Evolutionary conservation across 305 asterid species (phyloP), one percentile per base, ranked within the genome.

Genomic region (Fraxinus ornus): DNA sequence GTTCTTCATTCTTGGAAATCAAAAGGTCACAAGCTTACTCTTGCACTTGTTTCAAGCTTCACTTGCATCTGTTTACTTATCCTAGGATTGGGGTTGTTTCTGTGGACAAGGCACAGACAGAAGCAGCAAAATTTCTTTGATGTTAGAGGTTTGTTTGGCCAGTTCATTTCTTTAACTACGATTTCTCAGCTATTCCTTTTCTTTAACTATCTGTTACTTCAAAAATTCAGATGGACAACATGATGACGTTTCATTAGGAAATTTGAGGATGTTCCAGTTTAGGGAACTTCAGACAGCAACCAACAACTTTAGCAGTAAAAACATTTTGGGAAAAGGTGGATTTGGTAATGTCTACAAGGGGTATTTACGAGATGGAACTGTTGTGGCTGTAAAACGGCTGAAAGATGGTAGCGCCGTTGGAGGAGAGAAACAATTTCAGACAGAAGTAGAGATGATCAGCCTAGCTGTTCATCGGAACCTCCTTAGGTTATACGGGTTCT

Each of bases 391-490:
- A 47, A 96, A 94, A 89, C 83, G 97, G 83, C 94, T 96, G 6
- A 92, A 96, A 80, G 99, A 96, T 68, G 98, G 99, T 1, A 88
- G 89, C 80, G 91, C 97, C 1, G 83, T 89, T 1, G 98, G 97
- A 2, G 99, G 98, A 15, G 97, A 94, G 85, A 83, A 88, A 79
- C 99, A 96, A 80, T 94, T 96, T 73, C 98, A 93, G 85, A 96
- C 98, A 24, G 99, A 96, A 87, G 94, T 96, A 13, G 97, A 94
- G 91, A 93, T 93, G 95, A 94, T 96, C 82, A 96, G 99, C 88
- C 80, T 96, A 78, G 99, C 98, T 2, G 97, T 96, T 49, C 99
- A 96, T 32, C 95, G 99, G n/a, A 93, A 96, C 86, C 98, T 96
- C 88, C 97, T 96, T 55, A 86, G 93, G 80, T 74, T 96, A 17